phyloP scores from a whole-genome alignment of 331 rosid species.

The Malus hybrid region DNA sequence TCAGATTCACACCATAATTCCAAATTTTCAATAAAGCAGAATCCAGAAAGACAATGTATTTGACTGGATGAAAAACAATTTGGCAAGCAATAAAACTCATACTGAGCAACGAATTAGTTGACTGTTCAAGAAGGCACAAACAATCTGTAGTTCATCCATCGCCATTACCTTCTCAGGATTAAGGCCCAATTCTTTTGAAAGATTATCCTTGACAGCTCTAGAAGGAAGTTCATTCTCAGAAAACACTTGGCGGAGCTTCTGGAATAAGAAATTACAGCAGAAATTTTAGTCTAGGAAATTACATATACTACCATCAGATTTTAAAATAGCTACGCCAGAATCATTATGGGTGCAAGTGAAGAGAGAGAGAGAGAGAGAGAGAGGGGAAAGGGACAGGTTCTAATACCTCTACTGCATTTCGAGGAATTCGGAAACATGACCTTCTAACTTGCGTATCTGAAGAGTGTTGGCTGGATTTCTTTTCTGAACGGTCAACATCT shows the following conservation, averaged over 20 bases:
- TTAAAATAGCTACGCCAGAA: neutral
- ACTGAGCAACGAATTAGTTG: neutral
- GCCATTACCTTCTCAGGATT: conserved; percentile 67
- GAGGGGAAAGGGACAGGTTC: neutral
- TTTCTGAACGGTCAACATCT: conserved; percentile 22
- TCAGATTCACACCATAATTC: neutral
- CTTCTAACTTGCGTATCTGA: conserved; percentile 36
- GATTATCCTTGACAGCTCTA: conserved; percentile 57
- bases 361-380: neutral
- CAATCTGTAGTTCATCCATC: neutral
- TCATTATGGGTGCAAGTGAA: neutral
- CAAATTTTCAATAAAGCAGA: neutral
- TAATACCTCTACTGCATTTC: conserved; percentile 65
- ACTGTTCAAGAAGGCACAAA: neutral
- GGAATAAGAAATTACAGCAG: conserved; percentile 1
- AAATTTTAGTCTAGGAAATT: conserved; percentile 13
- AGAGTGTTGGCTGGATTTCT: conserved; percentile 2
- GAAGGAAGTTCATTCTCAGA: conserved; percentile 82
- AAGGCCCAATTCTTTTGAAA: conserved; percentile 79
- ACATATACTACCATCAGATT: neutral
- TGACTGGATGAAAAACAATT: neutral
- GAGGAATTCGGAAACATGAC: conserved; percentile 72
- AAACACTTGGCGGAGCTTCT: conserved; percentile 86
- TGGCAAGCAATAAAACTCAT: neutral
- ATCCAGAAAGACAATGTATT: neutral